phyloP scores from a whole-genome alignment of 1,284 basidiomycete genomes.

The Irpex lacteus region DNA sequence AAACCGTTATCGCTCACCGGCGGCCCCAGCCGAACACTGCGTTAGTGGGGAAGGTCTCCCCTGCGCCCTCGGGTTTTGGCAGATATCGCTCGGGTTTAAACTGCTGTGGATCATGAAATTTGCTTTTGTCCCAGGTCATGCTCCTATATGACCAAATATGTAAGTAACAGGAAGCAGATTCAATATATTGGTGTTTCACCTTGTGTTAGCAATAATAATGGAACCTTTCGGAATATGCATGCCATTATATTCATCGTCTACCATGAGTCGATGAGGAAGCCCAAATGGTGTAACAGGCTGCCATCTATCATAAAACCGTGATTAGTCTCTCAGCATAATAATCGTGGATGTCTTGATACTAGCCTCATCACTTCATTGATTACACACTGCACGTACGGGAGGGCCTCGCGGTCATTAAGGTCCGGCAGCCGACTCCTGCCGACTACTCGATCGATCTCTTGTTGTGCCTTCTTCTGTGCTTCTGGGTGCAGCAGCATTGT shows the following conservation, averaged over 20 bases:
- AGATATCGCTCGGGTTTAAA: slow-evolving; percentile 19
- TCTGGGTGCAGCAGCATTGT: slow-evolving; percentile 15
- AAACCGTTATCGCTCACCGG: too few relatives aligned
- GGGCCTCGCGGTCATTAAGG: slow-evolving; percentile 13
- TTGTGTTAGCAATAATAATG: background rate
- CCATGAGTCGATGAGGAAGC: background rate
- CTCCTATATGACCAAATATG: background rate
- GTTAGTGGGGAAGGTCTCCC: background rate
- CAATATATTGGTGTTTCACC: too few relatives aligned
- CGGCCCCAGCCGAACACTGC: slow-evolving; percentile 12
- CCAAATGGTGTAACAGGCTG: background rate
- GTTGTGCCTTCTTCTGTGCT: slow-evolving; percentile 11
- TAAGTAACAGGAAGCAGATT: too few relatives aligned
- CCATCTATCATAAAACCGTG: too few relatives aligned
- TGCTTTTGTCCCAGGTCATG: slow-evolving; percentile 12
- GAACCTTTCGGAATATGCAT: background rate
- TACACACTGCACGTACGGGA: slow-evolving; percentile 15
- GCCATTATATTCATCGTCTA: background rate
- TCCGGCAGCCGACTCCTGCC: slow-evolving; percentile 14
- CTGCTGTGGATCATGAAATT: slow-evolving; percentile 16
- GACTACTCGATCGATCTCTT: slow-evolving; percentile 15
- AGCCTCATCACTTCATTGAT: slow-evolving; percentile 13
- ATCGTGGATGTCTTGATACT: background rate
- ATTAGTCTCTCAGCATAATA: too few relatives aligned
- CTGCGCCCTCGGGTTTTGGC: background rate